Conservation (phyloP, 805 yeast genomes). For the Nakazawaea ernobii region DNA sequence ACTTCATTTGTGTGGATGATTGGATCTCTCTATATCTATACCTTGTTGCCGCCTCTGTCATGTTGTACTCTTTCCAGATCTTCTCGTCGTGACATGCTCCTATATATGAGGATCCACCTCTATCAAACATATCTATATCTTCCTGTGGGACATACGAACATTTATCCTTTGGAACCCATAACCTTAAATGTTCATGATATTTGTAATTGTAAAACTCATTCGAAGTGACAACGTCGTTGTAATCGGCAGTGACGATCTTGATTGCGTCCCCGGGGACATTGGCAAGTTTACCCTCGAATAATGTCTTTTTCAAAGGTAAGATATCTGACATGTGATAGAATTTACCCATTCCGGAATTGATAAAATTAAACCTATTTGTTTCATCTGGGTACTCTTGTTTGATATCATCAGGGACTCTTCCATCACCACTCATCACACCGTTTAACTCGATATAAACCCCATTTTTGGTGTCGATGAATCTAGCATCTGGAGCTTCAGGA, state of each 20-base stretch:
- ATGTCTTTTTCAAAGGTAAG: slow-evolving; percentile 20
- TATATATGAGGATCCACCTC: slow-evolving; percentile 28
- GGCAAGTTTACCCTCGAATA: slow-evolving; percentile 25
- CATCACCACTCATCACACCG: slow-evolving; percentile 33
- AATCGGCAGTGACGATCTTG: slow-evolving; percentile 17
- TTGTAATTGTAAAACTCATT: slow-evolving; percentile 21
- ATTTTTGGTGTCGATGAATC: slow-evolving; percentile 55
- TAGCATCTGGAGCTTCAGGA: slow-evolving; percentile 41
- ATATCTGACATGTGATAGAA: slow-evolving; percentile 23
- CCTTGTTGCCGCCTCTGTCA: slow-evolving; percentile 23
- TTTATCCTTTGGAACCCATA: slow-evolving; percentile 31
- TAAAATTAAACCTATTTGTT: slow-evolving; percentile 18
- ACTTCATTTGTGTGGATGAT: slow-evolving; percentile 11
- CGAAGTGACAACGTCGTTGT: slow-evolving; percentile 19
- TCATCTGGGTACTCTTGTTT: slow-evolving; percentile 15
- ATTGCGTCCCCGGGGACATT: slow-evolving; percentile 21
- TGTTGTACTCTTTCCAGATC: slow-evolving; percentile 33
- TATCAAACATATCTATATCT: slow-evolving; percentile 28
- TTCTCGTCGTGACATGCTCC: slow-evolving; percentile 35
- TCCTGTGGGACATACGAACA: slow-evolving; percentile 36
- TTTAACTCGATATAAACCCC: slow-evolving; percentile 57
- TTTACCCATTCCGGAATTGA: slow-evolving; percentile 31
- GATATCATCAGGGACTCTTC: slow-evolving; percentile 15
- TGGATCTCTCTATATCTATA: slow-evolving; percentile 19
- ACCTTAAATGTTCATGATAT: slow-evolving; percentile 29